Evolutionary conservation across 202 grass and related monocot species (phyloP), one percentile per base, ranked within the genome.

Genomic region (Carex arenaria): DNA sequence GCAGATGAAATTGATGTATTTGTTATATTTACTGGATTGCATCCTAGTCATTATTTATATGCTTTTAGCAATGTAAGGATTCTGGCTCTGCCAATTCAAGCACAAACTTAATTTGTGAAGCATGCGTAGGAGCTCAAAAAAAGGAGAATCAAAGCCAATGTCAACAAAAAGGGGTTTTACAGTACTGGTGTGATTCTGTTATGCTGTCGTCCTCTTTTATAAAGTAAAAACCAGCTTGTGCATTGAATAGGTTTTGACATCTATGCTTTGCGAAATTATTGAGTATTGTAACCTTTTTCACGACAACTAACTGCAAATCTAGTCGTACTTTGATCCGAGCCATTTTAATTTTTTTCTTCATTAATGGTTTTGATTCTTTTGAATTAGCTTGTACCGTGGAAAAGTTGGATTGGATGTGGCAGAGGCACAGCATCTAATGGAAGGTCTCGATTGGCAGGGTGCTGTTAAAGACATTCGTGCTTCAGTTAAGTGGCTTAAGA

Each of bases 401-500:
- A 97, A 97, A 72, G 90, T 97, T 85, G 94, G 89, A 74, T 63
- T 94, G 60, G 90, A 94, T 81, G 90, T 85, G 45, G 96, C 96
- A 70, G 96, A 98, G 80, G 96, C 96, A 31, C 93, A 93, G 2
- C 95, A 92, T 83, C 84, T 98, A 82, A 93, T 95, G 89, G 87
- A 93, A 13, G 93, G 90, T 84, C 86, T 98, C 12, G 93, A 98
- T 45, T 98, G 91, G 96, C 86, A 76, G 60, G 91, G 91, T 59
- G 93, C 93, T 78, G 84, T 98, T 30, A 93, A 98, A 81, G 96
- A 98, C 81, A 95, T 95, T 63, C 80, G 86, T 7, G 93, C 96
- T 88, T 95, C 96, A 67, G 89, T 98, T 86, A 93, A 98, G 61
- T 98, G 96, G 96, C 89, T 98, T 59, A 98, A 98, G 59, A 74